Conservation (phyloP, 768 basidiomycete species). For the Brasilioporus rufonigricans region DNA sequence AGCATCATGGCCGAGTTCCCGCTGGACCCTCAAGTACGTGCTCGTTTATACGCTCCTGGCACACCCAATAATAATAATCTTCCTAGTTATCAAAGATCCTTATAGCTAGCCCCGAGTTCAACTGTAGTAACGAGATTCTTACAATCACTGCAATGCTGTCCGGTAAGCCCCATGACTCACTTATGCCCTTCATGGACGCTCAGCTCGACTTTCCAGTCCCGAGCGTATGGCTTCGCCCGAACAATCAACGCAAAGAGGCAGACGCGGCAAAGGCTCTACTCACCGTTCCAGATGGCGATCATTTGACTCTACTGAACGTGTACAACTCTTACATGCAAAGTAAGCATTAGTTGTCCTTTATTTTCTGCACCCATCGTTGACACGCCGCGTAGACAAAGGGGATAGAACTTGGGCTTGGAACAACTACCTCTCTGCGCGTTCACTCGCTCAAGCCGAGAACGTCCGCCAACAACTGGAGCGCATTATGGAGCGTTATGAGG, state of each 20-base stretch:
- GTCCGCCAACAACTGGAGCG: slow-evolving; percentile 87
- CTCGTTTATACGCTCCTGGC: not conserved
- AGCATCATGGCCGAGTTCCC: slow-evolving; percentile 97
- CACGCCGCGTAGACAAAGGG: slow-evolving; percentile 49
- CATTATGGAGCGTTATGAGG: slow-evolving; percentile 87
- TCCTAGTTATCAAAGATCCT: slow-evolving; percentile 82
- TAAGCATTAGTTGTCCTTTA: slow-evolving; percentile 35
- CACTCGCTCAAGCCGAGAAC: slow-evolving; percentile 89
- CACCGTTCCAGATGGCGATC: slow-evolving; percentile 94
- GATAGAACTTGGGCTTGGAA: slow-evolving; percentile 91
- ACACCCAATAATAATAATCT: slow-evolving; percentile 4
- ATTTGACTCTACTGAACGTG: slow-evolving; percentile 91
- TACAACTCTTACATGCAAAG: slow-evolving; percentile 90
- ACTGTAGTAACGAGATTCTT: slow-evolving; percentile 93
- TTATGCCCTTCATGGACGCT: not conserved
- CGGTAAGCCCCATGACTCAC: slow-evolving; percentile 43
- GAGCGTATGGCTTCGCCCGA: slow-evolving; percentile 92
- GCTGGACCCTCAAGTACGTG: slow-evolving; percentile 86
- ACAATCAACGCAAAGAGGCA: slow-evolving; percentile 84
- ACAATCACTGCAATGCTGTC: slow-evolving; percentile 97
- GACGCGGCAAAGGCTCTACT: slow-evolving; percentile 88
- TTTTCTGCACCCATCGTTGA: not conserved
- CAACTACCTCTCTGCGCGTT: slow-evolving; percentile 81
- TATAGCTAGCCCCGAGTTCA: slow-evolving; percentile 91
- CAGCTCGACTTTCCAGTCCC: slow-evolving; percentile 47